Evolutionary conservation across 1,284 basidiomycete genomes (phyloP).

Genomic region (Heterobasidion annosum): DNA sequence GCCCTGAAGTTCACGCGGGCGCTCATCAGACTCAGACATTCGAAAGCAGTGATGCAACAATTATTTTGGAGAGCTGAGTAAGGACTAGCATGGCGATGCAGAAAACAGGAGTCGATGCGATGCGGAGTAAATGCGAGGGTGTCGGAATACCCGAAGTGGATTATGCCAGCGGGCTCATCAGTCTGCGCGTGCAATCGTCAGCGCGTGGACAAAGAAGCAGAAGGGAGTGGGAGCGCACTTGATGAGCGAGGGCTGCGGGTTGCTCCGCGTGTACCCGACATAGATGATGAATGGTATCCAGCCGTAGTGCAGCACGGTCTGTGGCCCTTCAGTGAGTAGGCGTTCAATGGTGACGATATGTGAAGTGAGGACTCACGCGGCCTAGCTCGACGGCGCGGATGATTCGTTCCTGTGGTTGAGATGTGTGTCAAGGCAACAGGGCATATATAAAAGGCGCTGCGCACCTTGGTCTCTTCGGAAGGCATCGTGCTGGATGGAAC

Average conservation of each 20-base stretch:
- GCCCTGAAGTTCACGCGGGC: too few species aligned
- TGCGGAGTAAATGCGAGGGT: constrained; percentile 11
- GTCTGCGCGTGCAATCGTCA: constrained; percentile 32
- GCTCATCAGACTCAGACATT: too few species aligned
- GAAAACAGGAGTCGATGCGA: constrained; percentile 11
- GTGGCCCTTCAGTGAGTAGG: background rate
- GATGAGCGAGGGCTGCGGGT: constrained; percentile 88
- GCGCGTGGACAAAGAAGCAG: constrained; percentile 1
- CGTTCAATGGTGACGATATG: constrained; percentile 2
- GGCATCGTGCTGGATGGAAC: constrained; percentile 44
- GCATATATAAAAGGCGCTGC: background rate
- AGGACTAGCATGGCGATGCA: background rate
- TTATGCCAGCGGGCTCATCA: constrained; percentile 86
- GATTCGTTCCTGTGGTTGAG: constrained; percentile 57
- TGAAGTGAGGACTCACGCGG: constrained; percentile 45
- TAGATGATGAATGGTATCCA: constrained; percentile 96
- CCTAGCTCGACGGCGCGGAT: constrained; percentile 70
- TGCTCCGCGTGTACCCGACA: constrained; percentile 82
- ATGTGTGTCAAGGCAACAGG: background rate
- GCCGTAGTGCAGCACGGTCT: constrained; percentile 85
- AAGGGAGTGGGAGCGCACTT: constrained; percentile 50
- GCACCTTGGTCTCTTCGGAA: constrained; percentile 78
- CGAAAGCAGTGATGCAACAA: background rate
- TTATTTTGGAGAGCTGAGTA: constrained; percentile 2
- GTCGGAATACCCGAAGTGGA: constrained; percentile 7